Evolutionary conservation across 768 basidiomycete species (phyloP).

Genomic region (Holtermannia corniformis): DNA sequence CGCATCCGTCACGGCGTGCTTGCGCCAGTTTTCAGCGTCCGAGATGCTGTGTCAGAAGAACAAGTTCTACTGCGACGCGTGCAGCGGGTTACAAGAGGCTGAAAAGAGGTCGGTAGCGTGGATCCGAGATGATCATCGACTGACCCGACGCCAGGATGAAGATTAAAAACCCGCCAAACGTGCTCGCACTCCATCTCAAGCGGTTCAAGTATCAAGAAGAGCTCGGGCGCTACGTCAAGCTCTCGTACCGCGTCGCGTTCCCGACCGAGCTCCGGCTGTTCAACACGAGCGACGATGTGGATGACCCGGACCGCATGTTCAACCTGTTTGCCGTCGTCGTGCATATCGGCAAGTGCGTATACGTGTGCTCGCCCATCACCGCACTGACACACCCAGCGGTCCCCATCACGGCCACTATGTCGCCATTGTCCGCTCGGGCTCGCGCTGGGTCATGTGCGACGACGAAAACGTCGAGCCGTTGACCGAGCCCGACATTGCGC

Average conservation of each 20-base stretch:
- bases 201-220: constrained; percentile 98
- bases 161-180: constrained; percentile 89
- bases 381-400: constrained; percentile 51
- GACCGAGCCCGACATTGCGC: constrained; percentile 77
- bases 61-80: constrained; percentile 97
- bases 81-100: constrained; percentile 93
- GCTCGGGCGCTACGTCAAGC: constrained; percentile 79
- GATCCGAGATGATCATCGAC: neutral
- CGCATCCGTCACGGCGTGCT: constrained; percentile 88
- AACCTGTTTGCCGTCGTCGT: constrained; percentile 93
- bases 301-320: constrained; percentile 85
- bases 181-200: constrained; percentile 91
- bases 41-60: constrained; percentile 98
- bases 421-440: constrained; percentile 78
- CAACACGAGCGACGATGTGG: constrained; percentile 90
- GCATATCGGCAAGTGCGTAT: constrained; percentile 91
- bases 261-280: constrained; percentile 89
- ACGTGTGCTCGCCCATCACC: constrained; percentile 6
- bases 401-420: constrained; percentile 99
- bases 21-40: constrained; percentile 90
- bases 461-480: constrained; percentile 86
- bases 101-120: constrained; percentile 71
- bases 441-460: constrained; percentile 85
- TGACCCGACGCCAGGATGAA: constrained; percentile 67
- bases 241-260: constrained; percentile 93